Conservation (phyloP, 768 basidiomycete species). For the Lentinula detonsa region DNA sequence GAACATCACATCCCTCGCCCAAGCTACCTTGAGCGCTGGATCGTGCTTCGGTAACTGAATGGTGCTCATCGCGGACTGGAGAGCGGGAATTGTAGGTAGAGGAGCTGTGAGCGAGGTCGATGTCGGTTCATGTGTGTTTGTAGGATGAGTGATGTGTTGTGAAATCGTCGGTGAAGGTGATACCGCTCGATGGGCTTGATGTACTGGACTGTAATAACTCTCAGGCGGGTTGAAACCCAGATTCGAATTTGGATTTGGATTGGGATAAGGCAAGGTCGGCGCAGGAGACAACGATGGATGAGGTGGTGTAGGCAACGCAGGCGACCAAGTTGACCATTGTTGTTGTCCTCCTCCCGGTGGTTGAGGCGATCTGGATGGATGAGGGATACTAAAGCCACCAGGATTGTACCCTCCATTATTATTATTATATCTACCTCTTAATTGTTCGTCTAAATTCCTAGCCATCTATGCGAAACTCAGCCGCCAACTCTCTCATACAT, state of each 20-base stretch:
- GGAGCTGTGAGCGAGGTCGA: conserved; percentile 56
- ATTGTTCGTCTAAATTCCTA: conserved; percentile 5
- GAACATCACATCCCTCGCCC: conserved; percentile 79
- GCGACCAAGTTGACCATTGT: not conserved
- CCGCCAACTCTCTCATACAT: not conserved
- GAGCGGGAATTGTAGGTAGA: conserved; percentile 57
- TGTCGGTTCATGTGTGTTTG: not conserved
- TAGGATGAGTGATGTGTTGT: not conserved
- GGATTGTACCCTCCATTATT: not conserved
- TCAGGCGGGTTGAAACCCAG: not conserved
- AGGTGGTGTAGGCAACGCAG: not conserved
- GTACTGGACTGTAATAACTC: not conserved
- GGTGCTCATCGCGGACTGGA: conserved; percentile 43
- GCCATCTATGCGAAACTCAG: not conserved
- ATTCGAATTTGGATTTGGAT: too few relatives aligned
- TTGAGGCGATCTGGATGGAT: not conserved
- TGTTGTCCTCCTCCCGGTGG: too few relatives aligned
- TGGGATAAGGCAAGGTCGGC: not conserved
- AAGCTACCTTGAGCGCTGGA: conserved; percentile 59
- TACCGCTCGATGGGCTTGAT: not conserved
- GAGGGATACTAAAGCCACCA: not conserved
- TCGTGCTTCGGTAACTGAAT: conserved; percentile 52
- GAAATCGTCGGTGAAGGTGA: not conserved
- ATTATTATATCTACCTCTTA: too few relatives aligned
- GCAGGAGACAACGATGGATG: not conserved